Percentiles rank a stretch among this genome's conserved stretches.
Conservation (phyloP, 2,329 filamentous ascomycete genomes). For the Teratosphaeria epicoccoides region DNA sequence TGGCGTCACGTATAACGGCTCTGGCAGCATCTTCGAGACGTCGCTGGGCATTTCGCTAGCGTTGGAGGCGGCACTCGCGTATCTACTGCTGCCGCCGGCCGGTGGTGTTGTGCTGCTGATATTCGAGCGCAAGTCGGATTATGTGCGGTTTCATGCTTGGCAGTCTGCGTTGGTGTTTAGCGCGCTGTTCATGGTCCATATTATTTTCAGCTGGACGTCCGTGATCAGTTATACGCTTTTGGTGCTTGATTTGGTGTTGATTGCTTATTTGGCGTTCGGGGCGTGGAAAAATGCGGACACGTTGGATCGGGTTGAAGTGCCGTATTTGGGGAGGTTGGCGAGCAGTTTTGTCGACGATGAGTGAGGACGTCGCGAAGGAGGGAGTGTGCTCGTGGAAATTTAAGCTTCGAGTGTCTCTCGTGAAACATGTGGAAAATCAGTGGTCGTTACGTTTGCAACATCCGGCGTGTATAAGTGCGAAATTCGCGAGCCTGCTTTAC, state of each 20-base stretch:
- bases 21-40: conserved; percentile 74
- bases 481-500: not conserved
- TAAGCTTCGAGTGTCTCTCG: not conserved
- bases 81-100: conserved; percentile 71
- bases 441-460: too few species aligned
- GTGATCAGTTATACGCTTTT: conserved; percentile 79
- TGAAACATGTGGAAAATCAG: too few species aligned
- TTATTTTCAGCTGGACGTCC: conserved; percentile 75
- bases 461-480: too few species aligned
- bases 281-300: conserved; percentile 74
- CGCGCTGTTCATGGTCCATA: conserved; percentile 59
- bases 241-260: conserved; percentile 61
- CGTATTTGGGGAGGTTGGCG: conserved; percentile 74
- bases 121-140: conserved; percentile 89
- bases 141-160: conserved; percentile 96
- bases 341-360: conserved; percentile 59
- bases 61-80: conserved; percentile 83
- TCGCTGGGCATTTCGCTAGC: conserved; percentile 77
- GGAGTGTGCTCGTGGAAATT: too few species aligned
- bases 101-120: conserved; percentile 77
- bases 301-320: conserved; percentile 65
- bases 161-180: conserved; percentile 41
- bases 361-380: not conserved
- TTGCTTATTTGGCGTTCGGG: conserved; percentile 63
- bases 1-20: conserved; percentile 27